Conservation (phyloP, 192 early-diverging fungal species). For the Coemansia sp. region DNA sequence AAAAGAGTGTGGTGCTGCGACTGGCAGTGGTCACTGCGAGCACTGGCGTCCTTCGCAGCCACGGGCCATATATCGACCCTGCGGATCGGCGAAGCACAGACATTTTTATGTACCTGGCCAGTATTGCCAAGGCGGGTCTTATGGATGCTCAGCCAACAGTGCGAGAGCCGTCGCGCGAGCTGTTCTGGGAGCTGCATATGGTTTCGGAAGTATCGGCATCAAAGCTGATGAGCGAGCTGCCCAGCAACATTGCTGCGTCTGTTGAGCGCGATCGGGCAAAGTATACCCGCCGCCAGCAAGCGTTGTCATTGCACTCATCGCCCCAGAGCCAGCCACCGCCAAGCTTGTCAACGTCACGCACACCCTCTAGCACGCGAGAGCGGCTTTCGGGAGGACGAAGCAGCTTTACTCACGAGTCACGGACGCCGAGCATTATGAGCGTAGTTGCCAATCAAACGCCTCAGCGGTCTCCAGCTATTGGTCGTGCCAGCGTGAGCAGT, state of each 20-base stretch:
- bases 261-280: conserved; percentile 29
- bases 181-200: conserved; percentile 44
- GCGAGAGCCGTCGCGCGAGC: conserved; percentile 37
- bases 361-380: conserved; percentile 12
- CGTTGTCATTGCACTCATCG: not conserved
- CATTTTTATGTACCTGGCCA: conserved; percentile 13
- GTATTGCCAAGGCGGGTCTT: conserved; percentile 18
- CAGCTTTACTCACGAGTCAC: conserved; percentile 22
- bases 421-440: conserved; percentile 27
- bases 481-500: conserved; percentile 1
- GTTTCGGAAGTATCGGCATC: conserved; percentile 22
- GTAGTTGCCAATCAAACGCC: conserved; percentile 23
- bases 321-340: conserved; percentile 20
- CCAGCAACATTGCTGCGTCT: conserved; percentile 17
- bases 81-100: conserved; percentile 32
- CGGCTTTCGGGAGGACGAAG: conserved; percentile 17
- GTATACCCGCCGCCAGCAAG: conserved; percentile 8
- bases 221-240: conserved; percentile 16
- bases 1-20: conserved; percentile 44
- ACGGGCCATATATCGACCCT: conserved; percentile 21
- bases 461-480: conserved; percentile 13
- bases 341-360: conserved; percentile 10
- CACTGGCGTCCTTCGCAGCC: conserved; percentile 24
- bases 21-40: conserved; percentile 34
- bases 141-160: conserved; percentile 43